A percentile compares a stretch with the other conserved stretches of the same genome.
Conservation (phyloP, 768 basidiomycete genomes). For the Auriscalpium microsporum region DNA sequence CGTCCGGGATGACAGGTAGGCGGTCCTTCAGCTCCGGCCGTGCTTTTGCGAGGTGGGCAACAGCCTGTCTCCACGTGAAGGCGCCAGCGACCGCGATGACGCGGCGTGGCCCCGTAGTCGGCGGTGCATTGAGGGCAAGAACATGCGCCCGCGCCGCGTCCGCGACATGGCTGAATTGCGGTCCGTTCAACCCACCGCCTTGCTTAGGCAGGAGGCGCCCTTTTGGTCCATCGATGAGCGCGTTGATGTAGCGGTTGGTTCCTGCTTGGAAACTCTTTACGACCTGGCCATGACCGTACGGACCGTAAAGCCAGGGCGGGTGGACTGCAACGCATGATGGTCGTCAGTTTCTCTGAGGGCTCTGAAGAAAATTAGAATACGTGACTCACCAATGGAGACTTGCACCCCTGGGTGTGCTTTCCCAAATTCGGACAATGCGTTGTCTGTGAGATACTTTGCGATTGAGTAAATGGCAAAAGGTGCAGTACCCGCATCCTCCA, state of each 20-base stretch:
- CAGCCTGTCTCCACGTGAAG: constrained; percentile 18
- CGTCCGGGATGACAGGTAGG: background rate
- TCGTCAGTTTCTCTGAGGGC: too few relatives aligned
- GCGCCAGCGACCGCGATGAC: constrained; percentile 11
- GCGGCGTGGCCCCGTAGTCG: constrained; percentile 16
- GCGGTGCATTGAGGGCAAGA: constrained; percentile 13
- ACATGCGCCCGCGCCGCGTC: constrained; percentile 23
- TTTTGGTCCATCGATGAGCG: constrained; percentile 12
- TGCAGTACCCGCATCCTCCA: constrained; percentile 19
- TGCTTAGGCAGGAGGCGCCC: constrained; percentile 11
- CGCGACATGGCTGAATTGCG: constrained; percentile 19
- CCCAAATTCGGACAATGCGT: constrained; percentile 15
- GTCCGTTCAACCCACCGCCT: background rate
- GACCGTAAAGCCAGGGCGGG: constrained; percentile 22
- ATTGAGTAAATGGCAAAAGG: constrained; percentile 25
- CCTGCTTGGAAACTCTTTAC: constrained; percentile 3
- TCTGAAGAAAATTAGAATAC: too few relatives aligned
- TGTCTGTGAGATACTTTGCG: constrained; percentile 25
- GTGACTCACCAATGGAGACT: constrained; percentile 14
- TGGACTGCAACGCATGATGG: constrained; percentile 14
- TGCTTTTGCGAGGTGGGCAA: constrained; percentile 10
- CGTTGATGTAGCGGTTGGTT: constrained; percentile 17
- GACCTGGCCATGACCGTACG: constrained; percentile 12
- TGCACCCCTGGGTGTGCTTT: constrained; percentile 16
- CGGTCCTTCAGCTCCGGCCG: constrained; percentile 13